Evolutionary conservation across 306 rosid genomes (phyloP).

Genomic region (Cicer arietinum): DNA sequence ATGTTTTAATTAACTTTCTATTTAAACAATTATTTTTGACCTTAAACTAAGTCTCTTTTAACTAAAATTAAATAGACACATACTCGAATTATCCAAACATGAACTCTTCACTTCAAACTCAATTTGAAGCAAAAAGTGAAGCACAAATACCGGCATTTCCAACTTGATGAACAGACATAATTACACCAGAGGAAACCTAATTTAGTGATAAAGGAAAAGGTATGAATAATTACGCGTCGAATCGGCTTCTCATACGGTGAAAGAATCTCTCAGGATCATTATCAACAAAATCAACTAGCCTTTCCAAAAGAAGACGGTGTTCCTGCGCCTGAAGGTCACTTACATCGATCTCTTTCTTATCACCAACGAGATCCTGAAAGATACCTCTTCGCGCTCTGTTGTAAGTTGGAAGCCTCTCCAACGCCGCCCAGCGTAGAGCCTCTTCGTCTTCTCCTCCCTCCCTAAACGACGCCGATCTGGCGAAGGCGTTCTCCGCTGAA

Average conservation of each 20-base stretch:
- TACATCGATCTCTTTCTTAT: constrained; percentile 69
- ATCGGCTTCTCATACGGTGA: constrained; percentile 71
- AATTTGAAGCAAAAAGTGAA: not conserved
- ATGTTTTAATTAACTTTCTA: no score
- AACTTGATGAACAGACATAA: not conserved
- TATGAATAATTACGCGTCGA: constrained; percentile 66
- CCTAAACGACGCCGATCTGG: constrained; percentile 65
- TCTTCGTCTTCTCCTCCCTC: constrained; percentile 74
- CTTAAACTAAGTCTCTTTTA: no score
- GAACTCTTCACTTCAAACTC: not conserved
- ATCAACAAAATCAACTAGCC: constrained; percentile 60
- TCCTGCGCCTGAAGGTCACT: constrained; percentile 65
- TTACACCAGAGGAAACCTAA: no score
- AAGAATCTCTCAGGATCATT: constrained; percentile 80
- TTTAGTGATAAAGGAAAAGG: not conserved
- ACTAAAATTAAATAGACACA: no score
- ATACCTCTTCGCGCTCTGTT: constrained; percentile 80
- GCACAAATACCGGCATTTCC: not conserved
- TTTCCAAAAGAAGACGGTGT: constrained; percentile 68
- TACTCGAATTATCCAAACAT: not conserved
- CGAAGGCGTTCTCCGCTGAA: constrained; percentile 80
- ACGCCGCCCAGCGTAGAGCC: constrained; percentile 98
- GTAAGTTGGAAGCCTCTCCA: constrained; percentile 90
- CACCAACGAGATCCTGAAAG: constrained; percentile 71
- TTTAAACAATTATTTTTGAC: no score